Base-by-base conservation (phyloP, 202 grass and related monocot species). In the Dendrocalamus latiflorus region DNA sequence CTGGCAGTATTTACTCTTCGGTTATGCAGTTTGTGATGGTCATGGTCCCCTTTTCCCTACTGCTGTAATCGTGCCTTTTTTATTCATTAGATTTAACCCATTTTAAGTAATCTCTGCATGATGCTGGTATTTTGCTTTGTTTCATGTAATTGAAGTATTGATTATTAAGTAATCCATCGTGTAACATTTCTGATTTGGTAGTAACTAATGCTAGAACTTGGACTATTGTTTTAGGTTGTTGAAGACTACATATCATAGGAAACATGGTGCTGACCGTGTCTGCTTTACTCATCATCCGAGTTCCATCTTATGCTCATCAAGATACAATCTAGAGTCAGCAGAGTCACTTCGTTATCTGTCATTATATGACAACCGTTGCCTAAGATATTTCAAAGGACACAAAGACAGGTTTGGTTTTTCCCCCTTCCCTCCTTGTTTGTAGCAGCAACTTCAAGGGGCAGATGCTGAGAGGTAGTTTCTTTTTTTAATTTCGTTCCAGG, bases 241-340 rank as follows among this genome's bases (percentile, higher is more conserved):
- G 72, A 99, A 99, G 89, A 95, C 87, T 62, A 99, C 96, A 75
- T 93, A 95, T 89, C 96, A 99, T 76, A 99, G 89, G 71, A 99
- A 93, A 67, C 96, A 99, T 64, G 93, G 96, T 65, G 89, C 91
- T 86, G 96, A 94, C 44, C 91, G 71, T 81, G 70, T 95, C 58
- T 95, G 93, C 82, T 99, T 99, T 81, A 99, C 83, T 26, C 93
- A 99, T 79, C 96, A 99, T 81, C 91, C 96, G 3, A 99, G 83
- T 81, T 99, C 93, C 69, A 94, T 99, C 68, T 90, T 99, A 65
- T 99, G 96, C 50, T 99, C 96, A 56, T 95, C 96, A 75, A 92
- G 84, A 85, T 87, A 95, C 80, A 93, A 86, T 84, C 77, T 90
- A 77, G 93, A 97, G 66, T 89, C 82, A 60, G 87, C 79, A 70